These are phyloP conservation scores for Lotmaria passim DNA, from an alignment of 208 protist species.

Conservation along the genomic window DNA sequence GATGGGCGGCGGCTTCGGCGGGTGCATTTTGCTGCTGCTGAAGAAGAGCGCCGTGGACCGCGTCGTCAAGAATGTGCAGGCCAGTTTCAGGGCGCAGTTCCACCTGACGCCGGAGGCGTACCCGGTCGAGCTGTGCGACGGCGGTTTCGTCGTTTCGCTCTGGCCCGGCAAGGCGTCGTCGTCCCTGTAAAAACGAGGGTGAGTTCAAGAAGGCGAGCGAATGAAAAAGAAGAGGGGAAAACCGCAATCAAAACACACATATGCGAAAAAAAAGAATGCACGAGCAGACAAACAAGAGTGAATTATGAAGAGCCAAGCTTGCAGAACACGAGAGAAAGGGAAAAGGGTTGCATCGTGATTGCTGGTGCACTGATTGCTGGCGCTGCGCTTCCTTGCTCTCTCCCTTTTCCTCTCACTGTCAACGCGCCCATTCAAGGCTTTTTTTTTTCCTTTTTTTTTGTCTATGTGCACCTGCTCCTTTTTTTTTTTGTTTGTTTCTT, in stretches of 20 bases:
- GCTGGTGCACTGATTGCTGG: too few species aligned
- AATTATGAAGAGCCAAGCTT: background rate
- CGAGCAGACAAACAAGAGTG: background rate
- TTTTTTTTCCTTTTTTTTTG: too few species aligned
- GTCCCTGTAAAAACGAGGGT: conserved; percentile 23
- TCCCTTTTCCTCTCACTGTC: too few species aligned
- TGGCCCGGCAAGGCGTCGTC: conserved; percentile 28
- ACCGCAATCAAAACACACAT: background rate
- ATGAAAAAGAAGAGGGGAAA: background rate
- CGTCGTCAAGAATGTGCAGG: conserved; percentile 48
- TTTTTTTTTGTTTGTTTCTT: too few species aligned
- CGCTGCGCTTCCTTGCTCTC: too few species aligned
- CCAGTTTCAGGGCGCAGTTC: conserved; percentile 57
- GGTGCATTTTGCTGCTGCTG: conserved; percentile 70
- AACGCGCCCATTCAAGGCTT: too few species aligned
- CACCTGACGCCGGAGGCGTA: conserved; percentile 53
- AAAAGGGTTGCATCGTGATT: too few species aligned
- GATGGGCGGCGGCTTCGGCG: conserved; percentile 88
- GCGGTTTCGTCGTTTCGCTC: conserved; percentile 54
- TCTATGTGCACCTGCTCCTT: too few species aligned
- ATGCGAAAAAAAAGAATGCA: background rate
- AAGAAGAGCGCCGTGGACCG: conserved; percentile 54
- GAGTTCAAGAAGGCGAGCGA: background rate
- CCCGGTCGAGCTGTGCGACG: conserved; percentile 59
- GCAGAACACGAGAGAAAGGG: too few species aligned